Evolutionary conservation across 2,329 filamentous ascomycete genomes (phyloP).

Genomic region (Claviceps maximensis): DNA sequence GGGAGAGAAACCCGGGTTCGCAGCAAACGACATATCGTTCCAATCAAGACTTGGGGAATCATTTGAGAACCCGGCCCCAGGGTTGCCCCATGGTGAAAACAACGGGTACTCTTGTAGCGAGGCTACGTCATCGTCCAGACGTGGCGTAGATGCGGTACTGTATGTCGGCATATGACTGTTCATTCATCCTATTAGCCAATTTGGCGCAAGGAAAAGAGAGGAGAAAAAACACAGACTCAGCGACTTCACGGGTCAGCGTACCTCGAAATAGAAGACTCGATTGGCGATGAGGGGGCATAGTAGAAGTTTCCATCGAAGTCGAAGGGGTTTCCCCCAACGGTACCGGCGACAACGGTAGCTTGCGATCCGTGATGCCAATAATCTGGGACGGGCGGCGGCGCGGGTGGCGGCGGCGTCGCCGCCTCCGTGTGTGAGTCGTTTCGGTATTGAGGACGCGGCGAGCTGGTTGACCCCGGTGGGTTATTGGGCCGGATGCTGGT

Average conservation of each 20-base stretch:
- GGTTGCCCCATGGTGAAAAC: neutral
- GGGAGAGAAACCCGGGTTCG: neutral
- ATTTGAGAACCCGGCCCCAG: neutral
- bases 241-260: neutral
- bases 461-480: neutral
- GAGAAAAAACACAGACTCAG: neutral
- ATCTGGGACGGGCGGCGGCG: constrained; percentile 1
- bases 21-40: neutral
- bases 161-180: neutral
- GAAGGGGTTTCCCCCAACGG: neutral
- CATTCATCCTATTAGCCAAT: neutral
- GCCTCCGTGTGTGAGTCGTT: neutral
- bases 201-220: no score
- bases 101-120: neutral
- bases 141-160: neutral
- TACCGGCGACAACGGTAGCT: neutral
- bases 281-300: neutral
- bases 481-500: neutral
- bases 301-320: neutral
- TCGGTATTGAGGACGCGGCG: neutral
- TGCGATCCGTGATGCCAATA: constrained; percentile 2
- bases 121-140: neutral
- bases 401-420: neutral
- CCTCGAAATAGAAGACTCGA: neutral
- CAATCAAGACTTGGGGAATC: neutral